phyloP scores from a whole-genome alignment of 2,329 filamentous ascomycete species.

The Cryphonectria parasitica region DNA sequence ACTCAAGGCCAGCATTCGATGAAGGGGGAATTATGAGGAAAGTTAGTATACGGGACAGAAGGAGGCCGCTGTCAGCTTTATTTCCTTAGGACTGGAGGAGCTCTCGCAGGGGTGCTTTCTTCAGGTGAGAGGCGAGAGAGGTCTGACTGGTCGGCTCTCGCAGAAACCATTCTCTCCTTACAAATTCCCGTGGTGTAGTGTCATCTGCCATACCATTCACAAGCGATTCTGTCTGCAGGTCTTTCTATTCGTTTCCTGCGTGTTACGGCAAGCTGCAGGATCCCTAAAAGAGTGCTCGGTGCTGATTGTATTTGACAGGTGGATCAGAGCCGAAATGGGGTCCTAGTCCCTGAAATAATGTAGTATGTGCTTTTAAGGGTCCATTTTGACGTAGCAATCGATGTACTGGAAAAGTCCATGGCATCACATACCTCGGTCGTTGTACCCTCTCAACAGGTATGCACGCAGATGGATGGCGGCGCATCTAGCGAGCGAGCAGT shows the following conservation, averaged over 20 bases:
- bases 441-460: neutral
- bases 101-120: neutral
- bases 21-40: neutral
- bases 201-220: neutral
- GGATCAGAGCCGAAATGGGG: neutral
- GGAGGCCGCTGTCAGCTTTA: neutral
- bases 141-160: neutral
- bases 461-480: neutral
- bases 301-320: neutral
- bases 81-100: neutral
- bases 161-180: neutral
- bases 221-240: too few species aligned
- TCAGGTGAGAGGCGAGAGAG: neutral
- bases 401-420: neutral
- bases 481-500: neutral
- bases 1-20: neutral
- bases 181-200: neutral
- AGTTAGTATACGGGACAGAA: neutral
- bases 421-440: neutral
- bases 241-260: neutral
- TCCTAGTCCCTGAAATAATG: neutral
- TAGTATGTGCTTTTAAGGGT: neutral
- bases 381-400: neutral
- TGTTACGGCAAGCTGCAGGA: neutral
- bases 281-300: conserved; percentile 2